Base-by-base conservation (phyloP, 345 rosid genomes). In the Microcos paniculata region DNA sequence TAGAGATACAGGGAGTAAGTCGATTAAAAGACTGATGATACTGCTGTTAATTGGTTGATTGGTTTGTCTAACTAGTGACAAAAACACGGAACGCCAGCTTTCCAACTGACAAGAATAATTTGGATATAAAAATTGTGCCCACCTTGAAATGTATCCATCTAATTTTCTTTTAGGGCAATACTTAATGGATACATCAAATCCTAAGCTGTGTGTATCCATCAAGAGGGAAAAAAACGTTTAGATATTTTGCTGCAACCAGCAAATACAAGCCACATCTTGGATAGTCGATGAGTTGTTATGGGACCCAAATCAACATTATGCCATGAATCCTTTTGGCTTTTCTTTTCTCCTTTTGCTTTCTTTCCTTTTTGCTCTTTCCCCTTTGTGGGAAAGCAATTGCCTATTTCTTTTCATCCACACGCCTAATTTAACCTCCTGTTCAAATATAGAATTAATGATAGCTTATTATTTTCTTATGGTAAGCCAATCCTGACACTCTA, bases 211-310 rank as follows among this genome's bases (percentile, higher is more conserved):
- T 57, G 78, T 61, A 70, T 82, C 78, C 76, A 80, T 80, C 71
- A 43, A 19, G 24, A 42, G 9, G 9, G 80, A 82, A 80, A 80
- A 77, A 80, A 53, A 63, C 35, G 77, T 61, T 28, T 56, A 81
- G 91, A 88, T 88, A 88, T 87, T 88, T 88, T 70, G 79, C 73
- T 75, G 58, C 52, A 21, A 23, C 49, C 45, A 73, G 74, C 79
- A 73, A 82, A 80, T 79, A 21, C 6, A 76, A 79, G 62, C 87
- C 89, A 86, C 89, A 86, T 40, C 40, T 81, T 81, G 52, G 26
- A 75, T 42, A 73, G 18, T 19, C 56, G 57, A 10, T 56, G 74
- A 71, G 83, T 69, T 83, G 81, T 63, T 40, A 23, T 51, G 81
- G 85, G 82, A 74, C 84, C 86, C 83, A 72, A 57, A 63, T 61